Conservation (phyloP, 768 basidiomycete species). For the Tulasnella sp. region DNA sequence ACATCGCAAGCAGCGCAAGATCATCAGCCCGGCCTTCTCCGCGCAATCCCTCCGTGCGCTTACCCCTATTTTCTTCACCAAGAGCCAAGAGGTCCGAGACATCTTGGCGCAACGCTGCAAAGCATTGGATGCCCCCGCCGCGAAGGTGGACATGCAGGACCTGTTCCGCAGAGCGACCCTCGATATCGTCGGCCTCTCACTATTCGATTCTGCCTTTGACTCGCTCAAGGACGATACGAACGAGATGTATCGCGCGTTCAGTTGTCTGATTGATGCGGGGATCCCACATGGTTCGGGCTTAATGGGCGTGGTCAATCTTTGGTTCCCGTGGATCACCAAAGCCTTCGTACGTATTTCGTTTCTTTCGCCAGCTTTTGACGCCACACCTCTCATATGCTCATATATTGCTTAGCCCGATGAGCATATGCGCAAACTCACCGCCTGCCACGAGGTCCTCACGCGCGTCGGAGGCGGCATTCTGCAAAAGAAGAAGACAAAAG, state of each 20-base stretch:
- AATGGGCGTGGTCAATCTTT: constrained; percentile 42
- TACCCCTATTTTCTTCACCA: constrained; percentile 47
- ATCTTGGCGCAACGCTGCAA: constrained; percentile 28
- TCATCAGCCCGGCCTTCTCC: constrained; percentile 44
- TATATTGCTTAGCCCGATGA: constrained; percentile 3
- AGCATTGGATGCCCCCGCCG: constrained; percentile 13
- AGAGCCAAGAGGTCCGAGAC: constrained; percentile 45
- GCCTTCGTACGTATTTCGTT: constrained; percentile 42
- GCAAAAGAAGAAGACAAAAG: constrained; percentile 67
- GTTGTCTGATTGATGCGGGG: constrained; percentile 43
- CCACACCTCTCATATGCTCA: neutral
- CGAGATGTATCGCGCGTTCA: constrained; percentile 66
- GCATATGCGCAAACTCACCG: neutral
- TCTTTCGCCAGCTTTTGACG: neutral
- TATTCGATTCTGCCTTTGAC: constrained; percentile 70
- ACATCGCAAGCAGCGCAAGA: constrained; percentile 24
- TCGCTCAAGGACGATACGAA: constrained; percentile 71
- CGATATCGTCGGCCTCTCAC: constrained; percentile 68
- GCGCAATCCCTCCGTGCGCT: constrained; percentile 39
- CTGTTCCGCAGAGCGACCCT: constrained; percentile 61
- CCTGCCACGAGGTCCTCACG: constrained; percentile 37
- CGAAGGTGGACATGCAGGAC: constrained; percentile 25
- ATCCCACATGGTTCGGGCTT: constrained; percentile 32
- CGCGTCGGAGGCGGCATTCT: constrained; percentile 66
- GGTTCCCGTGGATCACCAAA: constrained; percentile 43